Evolutionary conservation across 2,329 filamentous ascomycete genomes (phyloP).

Genomic region (Sporothrix phasma): DNA sequence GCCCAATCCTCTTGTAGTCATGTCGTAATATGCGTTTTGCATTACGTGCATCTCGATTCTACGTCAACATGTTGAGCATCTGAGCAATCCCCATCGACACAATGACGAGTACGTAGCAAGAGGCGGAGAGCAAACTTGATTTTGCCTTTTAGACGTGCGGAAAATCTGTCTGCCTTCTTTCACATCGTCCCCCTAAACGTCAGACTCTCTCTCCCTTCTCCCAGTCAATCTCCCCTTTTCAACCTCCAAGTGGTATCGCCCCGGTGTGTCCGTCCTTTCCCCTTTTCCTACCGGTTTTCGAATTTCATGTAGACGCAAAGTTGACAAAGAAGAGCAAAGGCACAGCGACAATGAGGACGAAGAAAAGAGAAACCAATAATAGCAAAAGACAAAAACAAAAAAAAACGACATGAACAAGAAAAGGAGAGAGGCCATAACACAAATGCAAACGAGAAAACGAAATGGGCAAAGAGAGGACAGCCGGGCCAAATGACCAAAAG

Average conservation of each 20-base stretch:
- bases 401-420: not conserved
- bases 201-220: not conserved
- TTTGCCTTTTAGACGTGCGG: not conserved
- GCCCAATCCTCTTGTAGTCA: no score
- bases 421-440: not conserved
- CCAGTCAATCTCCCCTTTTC: not conserved
- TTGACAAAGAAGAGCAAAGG: not conserved
- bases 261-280: not conserved
- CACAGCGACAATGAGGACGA: not conserved
- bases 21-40: no score
- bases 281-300: conserved; percentile 5
- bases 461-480: no score
- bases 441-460: not conserved
- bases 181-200: not conserved
- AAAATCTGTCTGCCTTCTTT: not conserved
- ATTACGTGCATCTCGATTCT: no score
- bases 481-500: no score
- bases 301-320: not conserved
- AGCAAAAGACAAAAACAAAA: not conserved
- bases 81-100: no score
- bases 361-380: not conserved
- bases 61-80: no score
- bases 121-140: not conserved
- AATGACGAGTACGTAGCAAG: no score
- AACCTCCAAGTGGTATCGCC: conserved; percentile 8